phyloP scores from a whole-genome alignment of 1,284 basidiomycete species.

The Waitea zeae region DNA sequence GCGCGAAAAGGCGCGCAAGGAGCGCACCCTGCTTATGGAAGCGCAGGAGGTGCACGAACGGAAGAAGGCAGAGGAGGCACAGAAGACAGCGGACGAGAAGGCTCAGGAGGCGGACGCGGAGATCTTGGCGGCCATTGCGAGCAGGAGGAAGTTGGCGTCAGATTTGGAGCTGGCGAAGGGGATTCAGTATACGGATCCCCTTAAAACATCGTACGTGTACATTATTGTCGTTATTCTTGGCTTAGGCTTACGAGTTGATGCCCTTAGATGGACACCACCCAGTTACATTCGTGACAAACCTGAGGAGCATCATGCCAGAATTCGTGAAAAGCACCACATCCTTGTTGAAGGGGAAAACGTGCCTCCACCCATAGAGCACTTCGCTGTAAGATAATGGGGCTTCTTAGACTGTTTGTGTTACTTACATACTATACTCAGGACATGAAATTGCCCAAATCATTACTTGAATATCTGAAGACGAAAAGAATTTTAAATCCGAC shows the following conservation, averaged over 20 bases:
- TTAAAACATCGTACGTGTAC: conserved; percentile 57
- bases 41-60: conserved; percentile 83
- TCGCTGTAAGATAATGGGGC: conserved; percentile 38
- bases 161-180: conserved; percentile 90
- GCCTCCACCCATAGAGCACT: conserved; percentile 89
- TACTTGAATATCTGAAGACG: conserved; percentile 69
- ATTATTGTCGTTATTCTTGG: conserved; percentile 1
- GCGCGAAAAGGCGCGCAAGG: conserved; percentile 60
- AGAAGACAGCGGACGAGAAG: conserved; percentile 73
- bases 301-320: conserved; percentile 49
- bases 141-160: conserved; percentile 78
- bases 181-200: conserved; percentile 75
- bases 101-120: conserved; percentile 80
- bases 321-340: conserved; percentile 88
- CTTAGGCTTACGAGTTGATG: conserved; percentile 6
- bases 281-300: conserved; percentile 61
- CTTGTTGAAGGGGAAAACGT: conserved; percentile 81
- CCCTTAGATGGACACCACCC: conserved; percentile 72
- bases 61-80: conserved; percentile 71
- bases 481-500: conserved; percentile 83
- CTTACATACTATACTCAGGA: conserved; percentile 33
- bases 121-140: conserved; percentile 83
- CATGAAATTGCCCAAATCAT: conserved; percentile 88
- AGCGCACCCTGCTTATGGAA: conserved; percentile 74
- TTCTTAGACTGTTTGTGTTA: conserved; percentile 1